These are phyloP conservation scores for Dictyostelium citrinum DNA, from an alignment of 78 protist species.

Conservation along the genomic window DNA sequence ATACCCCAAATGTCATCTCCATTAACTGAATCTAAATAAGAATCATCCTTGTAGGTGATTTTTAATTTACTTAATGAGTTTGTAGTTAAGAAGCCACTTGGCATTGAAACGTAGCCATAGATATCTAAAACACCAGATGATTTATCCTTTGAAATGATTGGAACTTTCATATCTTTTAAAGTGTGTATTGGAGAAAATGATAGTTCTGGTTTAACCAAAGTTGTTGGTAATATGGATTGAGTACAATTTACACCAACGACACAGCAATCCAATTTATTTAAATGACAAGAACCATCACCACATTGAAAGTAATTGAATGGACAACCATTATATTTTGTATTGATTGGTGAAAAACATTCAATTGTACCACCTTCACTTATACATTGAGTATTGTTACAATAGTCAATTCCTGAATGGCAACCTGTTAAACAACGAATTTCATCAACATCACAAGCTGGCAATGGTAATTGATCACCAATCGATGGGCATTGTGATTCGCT, in stretches of 20 bases:
- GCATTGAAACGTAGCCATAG: conserved; percentile 20
- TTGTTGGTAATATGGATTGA: background rate
- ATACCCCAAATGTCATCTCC: background rate
- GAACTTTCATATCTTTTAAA: background rate
- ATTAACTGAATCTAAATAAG: conserved; percentile 3
- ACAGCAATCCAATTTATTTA: background rate
- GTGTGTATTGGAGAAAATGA: conserved; percentile 23
- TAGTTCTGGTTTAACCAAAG: background rate
- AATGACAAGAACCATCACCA: conserved; percentile 4
- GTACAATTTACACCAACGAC: background rate
- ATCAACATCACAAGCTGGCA: background rate
- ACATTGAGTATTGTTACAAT: background rate
- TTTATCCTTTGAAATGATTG: background rate
- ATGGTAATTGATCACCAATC: background rate
- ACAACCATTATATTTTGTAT: conserved; percentile 17
- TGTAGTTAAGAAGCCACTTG: background rate
- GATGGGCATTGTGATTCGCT: background rate
- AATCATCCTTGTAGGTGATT: conserved; percentile 1
- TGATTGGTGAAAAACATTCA: background rate
- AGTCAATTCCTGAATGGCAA: background rate
- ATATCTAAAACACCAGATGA: background rate
- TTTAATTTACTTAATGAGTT: background rate
- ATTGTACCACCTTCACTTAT: background rate
- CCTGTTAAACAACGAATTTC: conserved; percentile 1
- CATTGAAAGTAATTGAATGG: conserved; percentile 43